Base-by-base conservation (phyloP, 2,329 filamentous ascomycete species). In the Ophiostoma sp. region DNA sequence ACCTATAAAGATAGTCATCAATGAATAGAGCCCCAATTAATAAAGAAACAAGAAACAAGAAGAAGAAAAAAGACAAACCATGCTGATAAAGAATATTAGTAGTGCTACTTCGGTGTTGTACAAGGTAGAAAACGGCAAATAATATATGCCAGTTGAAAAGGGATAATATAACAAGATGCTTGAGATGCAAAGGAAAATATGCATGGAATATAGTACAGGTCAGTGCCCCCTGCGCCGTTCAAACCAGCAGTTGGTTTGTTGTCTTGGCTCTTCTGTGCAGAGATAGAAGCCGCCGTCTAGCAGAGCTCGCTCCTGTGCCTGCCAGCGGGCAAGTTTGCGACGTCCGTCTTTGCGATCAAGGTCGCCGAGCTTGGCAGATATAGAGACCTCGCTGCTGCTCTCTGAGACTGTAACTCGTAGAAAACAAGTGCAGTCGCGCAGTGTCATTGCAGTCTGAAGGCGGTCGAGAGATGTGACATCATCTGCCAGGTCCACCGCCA, bases 341-440 rank as follows among this genome's bases (percentile, higher is more conserved):
- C 79, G 78, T 8, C 84, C 82, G 68, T 88, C 88, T 79, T 95
- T 95, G 74, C 90, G 83, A 77, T 95, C 91, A 60, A 94, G 82
- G 75, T 95, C 91, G 1, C 89, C 90, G 9, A 95, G 82, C 67
- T 89, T 85, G 60, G 86, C 82, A 68, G 85, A 81, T 6, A 87
- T 76, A 1, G 76, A 75, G 6, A 72, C 70, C 4, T 36, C 41
- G 66, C 87, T 85, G 47, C 85, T 81, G 69, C 84, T 81, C 4
- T 87, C 76, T 1, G 76, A 27, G 3, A 66, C 9, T 5, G 67
- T 70, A 68, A 92, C 83, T 73, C 86, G 85, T 55, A 92, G 80
- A 74, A 89, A 93, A 73, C 91, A 84, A 3, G 89, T 91, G 76
- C 91, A 93, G 79, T 95, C 91, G 65, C 91, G 82, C 72, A 95